Base-by-base conservation (phyloP, 108 stramenopile genomes). In the Mediolabrus comicus region DNA sequence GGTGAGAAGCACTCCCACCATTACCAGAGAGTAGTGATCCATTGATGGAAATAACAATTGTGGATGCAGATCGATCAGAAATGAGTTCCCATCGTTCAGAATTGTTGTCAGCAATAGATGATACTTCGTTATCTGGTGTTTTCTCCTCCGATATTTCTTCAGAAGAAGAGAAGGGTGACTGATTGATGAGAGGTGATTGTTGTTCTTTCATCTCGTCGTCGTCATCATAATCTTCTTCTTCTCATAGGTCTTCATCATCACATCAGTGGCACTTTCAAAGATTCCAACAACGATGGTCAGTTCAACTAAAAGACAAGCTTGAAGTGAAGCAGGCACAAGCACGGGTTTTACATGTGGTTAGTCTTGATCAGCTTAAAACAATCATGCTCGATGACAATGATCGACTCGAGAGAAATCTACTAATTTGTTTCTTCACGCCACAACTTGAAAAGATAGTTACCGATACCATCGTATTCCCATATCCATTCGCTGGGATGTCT, bases 381-480 rank as follows among this genome's bases (percentile, higher is more conserved):
- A 72, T 86, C 34, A 85, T 88, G 62, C 57, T 86, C 51, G 75
- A 81, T 36, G 69, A 80, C 22, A 53, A 70, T 19, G 73, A 72
- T 5, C 28, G 31, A 8, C 54, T 86, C 46, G 87, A 88, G 67
- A 82, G 87, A 2, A 79, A 75, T 54, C 31, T 88, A 5, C 57
- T 88, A 29, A 75, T 88, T 34, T 77, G 71, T 17, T 85, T 84
- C 33, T 75, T 65, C 33, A 77, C 80, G 22, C 83, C 85, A 9
- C 19, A 49, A 29, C 33, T 86, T 17, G 87, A 88, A 43, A 63
- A 34, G 6, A 76, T 83, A 43, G 71, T 82, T 0, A 72, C 77
- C 55, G 85, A 86, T 25, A 81, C 84, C 63, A 75, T 88, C 77
- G 81, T 74, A 2, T 88, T 82, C 60, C 87, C 87, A 0, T 88